phyloP scores from a whole-genome alignment of 108 stramenopile genomes.

The Ochromonas danica region DNA sequence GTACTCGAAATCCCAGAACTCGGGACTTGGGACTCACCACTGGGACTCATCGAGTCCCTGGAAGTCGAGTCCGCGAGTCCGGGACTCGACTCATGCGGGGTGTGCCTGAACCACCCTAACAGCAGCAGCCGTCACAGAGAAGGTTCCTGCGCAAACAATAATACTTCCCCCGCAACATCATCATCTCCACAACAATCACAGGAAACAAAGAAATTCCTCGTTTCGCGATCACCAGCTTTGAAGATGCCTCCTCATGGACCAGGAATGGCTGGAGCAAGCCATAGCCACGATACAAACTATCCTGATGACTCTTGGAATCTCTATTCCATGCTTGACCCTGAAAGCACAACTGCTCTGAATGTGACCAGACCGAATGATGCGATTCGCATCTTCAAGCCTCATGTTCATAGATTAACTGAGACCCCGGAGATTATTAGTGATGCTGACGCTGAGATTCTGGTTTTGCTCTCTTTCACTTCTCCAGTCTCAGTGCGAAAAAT shows the following conservation, averaged over 20 bases:
- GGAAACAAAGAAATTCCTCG: too few relatives aligned
- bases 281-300: slow-evolving; percentile 30
- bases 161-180: too few relatives aligned
- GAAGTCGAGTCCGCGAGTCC: too few relatives aligned
- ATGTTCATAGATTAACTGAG: slow-evolving; percentile 4
- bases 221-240: too few relatives aligned
- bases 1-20: too few relatives aligned
- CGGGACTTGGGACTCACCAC: too few relatives aligned
- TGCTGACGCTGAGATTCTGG: slow-evolving; percentile 27
- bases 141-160: too few relatives aligned
- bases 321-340: slow-evolving; percentile 20
- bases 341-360: not conserved
- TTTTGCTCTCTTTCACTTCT: slow-evolving; percentile 18
- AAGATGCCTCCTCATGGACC: slow-evolving; percentile 37
- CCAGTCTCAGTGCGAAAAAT: slow-evolving; percentile 1
- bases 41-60: too few relatives aligned
- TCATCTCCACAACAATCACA: too few relatives aligned
- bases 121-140: too few relatives aligned
- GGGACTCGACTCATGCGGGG: too few relatives aligned
- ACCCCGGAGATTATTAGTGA: not conserved
- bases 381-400: slow-evolving; percentile 2
- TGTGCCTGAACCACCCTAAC: too few relatives aligned
- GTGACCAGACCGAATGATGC: not conserved
- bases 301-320: slow-evolving; percentile 41
- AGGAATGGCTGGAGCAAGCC: slow-evolving; percentile 9